Percentiles rank a stretch among this genome's conserved stretches.
Evolutionary conservation across 306 rosid genomes (phyloP).

Genomic region (Lablab purpureus): DNA sequence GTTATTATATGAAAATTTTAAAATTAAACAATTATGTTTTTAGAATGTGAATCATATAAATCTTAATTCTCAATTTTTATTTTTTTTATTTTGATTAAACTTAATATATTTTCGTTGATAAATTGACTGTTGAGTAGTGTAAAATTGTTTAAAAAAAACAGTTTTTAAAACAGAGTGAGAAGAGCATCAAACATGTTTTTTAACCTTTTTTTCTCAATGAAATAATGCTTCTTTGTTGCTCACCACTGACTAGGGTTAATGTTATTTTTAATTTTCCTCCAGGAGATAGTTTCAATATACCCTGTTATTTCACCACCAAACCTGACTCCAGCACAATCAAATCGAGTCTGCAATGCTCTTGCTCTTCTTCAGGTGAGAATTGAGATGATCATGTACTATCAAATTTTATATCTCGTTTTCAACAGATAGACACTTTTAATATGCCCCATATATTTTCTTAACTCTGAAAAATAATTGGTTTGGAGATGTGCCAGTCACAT

Average conservation of each 20-base stretch:
- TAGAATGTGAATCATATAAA: not conserved
- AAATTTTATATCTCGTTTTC: not conserved
- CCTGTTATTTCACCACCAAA: conserved; percentile 78
- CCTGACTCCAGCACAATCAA: conserved; percentile 77
- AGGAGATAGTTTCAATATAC: conserved; percentile 87
- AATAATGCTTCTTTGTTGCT: not conserved
- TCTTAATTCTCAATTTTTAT: not conserved
- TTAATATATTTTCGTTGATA: not conserved
- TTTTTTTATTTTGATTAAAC: not conserved
- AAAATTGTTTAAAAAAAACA: not conserved
- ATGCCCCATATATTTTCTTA: not conserved
- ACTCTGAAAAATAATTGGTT: conserved; percentile 6
- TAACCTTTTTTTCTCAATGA: too few species aligned
- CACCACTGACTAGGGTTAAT: not conserved
- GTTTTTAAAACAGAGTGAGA: not conserved
- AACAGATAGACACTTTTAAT: not conserved
- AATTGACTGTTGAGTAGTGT: not conserved
- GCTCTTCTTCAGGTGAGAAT: conserved; percentile 84
- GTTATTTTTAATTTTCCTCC: conserved; percentile 26
- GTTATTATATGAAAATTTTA: not conserved
- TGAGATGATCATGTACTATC: conserved; percentile 1
- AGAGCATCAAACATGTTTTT: conserved; percentile 1
- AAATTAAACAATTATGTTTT: not conserved
- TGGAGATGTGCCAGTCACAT: not conserved
- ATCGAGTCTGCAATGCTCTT: conserved; percentile 90